A percentile compares a stretch with the other conserved stretches of the same genome.
Evolutionary conservation across 495 filamentous ascomycete genomes (phyloP).

Genomic region (Penicillium fimorum): DNA sequence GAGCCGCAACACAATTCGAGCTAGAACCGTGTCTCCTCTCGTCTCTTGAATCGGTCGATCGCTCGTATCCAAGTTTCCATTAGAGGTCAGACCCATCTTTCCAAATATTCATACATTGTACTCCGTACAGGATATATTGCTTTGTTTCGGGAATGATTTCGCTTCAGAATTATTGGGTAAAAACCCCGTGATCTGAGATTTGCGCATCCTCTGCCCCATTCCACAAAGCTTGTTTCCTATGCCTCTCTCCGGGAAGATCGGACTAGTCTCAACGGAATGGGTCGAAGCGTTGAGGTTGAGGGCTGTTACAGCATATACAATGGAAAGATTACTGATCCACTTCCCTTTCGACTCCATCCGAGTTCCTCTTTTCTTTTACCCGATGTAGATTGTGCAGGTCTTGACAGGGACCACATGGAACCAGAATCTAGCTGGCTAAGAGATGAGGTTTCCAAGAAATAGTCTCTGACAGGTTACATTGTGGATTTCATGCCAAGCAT

Average conservation of each 20-base stretch:
- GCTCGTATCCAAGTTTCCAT: slow-evolving; percentile 22
- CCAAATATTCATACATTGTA: neutral
- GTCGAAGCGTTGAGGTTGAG: neutral
- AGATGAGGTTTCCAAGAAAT: neutral
- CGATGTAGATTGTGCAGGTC: slow-evolving; percentile 5
- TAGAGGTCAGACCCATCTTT: neutral
- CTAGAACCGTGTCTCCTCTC: neutral
- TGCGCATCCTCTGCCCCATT: slow-evolving; percentile 10
- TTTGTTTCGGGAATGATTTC: neutral
- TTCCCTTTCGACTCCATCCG: neutral
- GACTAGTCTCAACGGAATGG: slow-evolving; percentile 14
- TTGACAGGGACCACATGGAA: slow-evolving; percentile 1
- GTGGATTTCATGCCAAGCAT: neutral
- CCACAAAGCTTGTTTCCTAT: slow-evolving; percentile 28
- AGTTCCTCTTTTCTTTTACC: neutral
- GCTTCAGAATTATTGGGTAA: neutral
- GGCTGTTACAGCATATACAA: neutral
- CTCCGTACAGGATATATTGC: neutral
- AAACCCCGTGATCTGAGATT: slow-evolving; percentile 2
- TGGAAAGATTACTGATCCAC: neutral
- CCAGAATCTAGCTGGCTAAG: neutral
- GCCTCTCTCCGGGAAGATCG: slow-evolving; percentile 6
- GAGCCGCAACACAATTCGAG: slow-evolving; percentile 18
- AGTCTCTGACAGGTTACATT: slow-evolving; percentile 1
- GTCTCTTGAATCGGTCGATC: slow-evolving; percentile 22